Evolutionary conservation across 2,329 filamentous ascomycete species (phyloP).

Genomic region (Pyrenophora teres): DNA sequence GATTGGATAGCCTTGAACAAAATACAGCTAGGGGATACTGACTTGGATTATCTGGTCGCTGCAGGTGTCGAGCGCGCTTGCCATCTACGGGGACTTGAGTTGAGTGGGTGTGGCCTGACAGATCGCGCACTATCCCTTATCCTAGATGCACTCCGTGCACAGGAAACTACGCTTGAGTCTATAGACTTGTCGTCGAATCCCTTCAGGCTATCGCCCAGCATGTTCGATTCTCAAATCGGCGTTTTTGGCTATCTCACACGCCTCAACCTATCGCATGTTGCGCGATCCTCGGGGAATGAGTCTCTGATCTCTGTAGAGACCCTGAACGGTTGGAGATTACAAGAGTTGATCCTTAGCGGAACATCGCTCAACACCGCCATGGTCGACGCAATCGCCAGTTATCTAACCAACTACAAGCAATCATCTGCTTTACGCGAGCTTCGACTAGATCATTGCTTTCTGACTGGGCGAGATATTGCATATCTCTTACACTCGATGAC

Average conservation of each 20-base stretch:
- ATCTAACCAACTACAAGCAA: constrained; percentile 62
- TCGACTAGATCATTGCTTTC: constrained; percentile 68
- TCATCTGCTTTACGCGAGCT: constrained; percentile 66
- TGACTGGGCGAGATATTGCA: constrained; percentile 68
- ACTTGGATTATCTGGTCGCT: constrained; percentile 69
- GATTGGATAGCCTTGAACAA: constrained; percentile 73
- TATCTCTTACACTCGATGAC: constrained; percentile 68
- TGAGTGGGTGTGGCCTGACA: constrained; percentile 65
- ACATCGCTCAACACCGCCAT: constrained; percentile 66
- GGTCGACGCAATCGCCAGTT: constrained; percentile 67
- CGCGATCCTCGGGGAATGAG: constrained; percentile 65
- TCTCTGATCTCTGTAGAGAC: constrained; percentile 69
- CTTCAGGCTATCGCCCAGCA: constrained; percentile 65
- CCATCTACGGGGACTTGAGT: constrained; percentile 69
- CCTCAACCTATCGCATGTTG: constrained; percentile 68
- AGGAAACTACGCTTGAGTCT: constrained; percentile 69
- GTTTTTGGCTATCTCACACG: constrained; percentile 69
- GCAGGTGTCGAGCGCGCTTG: constrained; percentile 69
- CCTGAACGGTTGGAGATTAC: constrained; percentile 68
- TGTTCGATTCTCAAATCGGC: constrained; percentile 69
- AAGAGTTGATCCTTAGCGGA: constrained; percentile 68
- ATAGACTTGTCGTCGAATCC: constrained; percentile 70
- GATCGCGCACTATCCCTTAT: constrained; percentile 65
- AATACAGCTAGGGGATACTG: constrained; percentile 71
- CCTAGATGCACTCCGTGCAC: constrained; percentile 66